Conservation (phyloP, 768 basidiomycete genomes). For the Tulasnella sp. region DNA sequence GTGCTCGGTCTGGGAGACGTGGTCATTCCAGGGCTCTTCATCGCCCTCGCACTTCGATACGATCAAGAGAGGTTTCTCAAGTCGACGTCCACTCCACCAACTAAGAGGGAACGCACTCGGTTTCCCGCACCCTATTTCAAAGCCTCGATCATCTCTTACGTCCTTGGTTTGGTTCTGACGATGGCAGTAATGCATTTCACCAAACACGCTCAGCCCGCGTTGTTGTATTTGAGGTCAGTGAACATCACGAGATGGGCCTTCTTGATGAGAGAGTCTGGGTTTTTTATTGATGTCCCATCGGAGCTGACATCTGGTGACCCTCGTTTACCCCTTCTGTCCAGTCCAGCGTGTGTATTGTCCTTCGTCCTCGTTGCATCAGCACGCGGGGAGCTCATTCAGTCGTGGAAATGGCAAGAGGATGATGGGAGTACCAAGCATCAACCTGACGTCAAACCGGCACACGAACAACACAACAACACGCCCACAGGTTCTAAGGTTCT, state of each 20-base stretch:
- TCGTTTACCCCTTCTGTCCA: no score
- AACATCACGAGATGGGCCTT: not conserved
- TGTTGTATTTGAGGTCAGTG: conserved; percentile 77
- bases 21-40: conserved; percentile 53
- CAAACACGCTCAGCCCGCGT: conserved; percentile 72
- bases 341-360: conserved; percentile 62
- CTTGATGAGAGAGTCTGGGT: not conserved
- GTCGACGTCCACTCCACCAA: conserved; percentile 48
- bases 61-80: conserved; percentile 44
- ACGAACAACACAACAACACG: no score
- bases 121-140: conserved; percentile 69
- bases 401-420: conserved; percentile 49
- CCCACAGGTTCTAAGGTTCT: no score
- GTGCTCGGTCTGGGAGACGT: conserved; percentile 93
- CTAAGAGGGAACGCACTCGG: conserved; percentile 42
- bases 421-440: no score
- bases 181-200: conserved; percentile 79
- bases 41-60: conserved; percentile 78
- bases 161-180: conserved; percentile 57
- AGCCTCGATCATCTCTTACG: conserved; percentile 57
- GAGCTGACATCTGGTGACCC: no score
- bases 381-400: conserved; percentile 57
- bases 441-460: no score
- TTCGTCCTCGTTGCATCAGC: conserved; percentile 47
- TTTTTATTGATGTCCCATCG: not conserved